Evolutionary conservation across 768 basidiomycete species (phyloP).

Genomic region (Gymnopilus dilepis): DNA sequence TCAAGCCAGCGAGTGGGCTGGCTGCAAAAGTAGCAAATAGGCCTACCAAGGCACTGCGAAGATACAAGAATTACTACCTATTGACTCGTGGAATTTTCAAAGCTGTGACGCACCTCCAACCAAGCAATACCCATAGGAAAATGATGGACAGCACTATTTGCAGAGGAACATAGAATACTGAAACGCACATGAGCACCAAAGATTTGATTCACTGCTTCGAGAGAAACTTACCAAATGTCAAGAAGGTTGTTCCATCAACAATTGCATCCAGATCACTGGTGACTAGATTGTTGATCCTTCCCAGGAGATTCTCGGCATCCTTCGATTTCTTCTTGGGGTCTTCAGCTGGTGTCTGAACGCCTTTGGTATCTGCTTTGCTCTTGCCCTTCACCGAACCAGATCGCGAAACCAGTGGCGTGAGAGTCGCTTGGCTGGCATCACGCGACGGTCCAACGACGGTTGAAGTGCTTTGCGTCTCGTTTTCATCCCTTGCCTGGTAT

Average conservation of each 20-base stretch:
- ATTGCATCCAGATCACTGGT: constrained; percentile 62
- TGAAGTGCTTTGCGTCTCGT: neutral
- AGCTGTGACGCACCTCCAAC: constrained; percentile 53
- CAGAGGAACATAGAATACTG: constrained; percentile 46
- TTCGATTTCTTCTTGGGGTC: neutral
- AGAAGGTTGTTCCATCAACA: constrained; percentile 34
- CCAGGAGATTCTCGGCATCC: constrained; percentile 58
- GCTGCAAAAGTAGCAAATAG: constrained; percentile 53
- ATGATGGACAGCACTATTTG: constrained; percentile 44
- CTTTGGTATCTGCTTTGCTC: neutral
- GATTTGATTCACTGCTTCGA: neutral
- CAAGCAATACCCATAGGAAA: constrained; percentile 52
- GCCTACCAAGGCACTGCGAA: constrained; percentile 55
- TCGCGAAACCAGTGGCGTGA: neutral
- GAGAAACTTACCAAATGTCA: neutral
- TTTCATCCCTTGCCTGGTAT: neutral
- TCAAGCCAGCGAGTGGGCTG: constrained; percentile 60
- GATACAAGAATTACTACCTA: too few relatives aligned
- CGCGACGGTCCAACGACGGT: neutral
- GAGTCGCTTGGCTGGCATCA: neutral
- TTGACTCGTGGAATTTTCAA: too few relatives aligned
- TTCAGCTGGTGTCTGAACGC: neutral
- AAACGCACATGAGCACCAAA: constrained; percentile 8
- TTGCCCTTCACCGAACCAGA: constrained; percentile 2
- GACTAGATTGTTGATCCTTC: constrained; percentile 79